Evolutionary conservation across 805 yeast species (phyloP).

Genomic region (Hanseniaspora lindneri): DNA sequence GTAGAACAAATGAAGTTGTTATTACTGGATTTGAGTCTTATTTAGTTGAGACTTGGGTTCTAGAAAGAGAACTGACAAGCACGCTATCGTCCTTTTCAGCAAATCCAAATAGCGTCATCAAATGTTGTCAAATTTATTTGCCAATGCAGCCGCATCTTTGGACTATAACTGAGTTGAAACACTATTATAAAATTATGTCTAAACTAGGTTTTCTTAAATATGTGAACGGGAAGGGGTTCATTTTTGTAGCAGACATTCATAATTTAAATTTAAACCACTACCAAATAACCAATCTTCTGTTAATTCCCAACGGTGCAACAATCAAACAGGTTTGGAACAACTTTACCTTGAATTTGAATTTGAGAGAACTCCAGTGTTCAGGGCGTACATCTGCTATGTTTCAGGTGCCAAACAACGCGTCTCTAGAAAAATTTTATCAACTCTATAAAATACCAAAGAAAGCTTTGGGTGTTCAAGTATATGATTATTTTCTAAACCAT

Average conservation of each 20-base stretch:
- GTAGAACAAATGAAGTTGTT: not conserved
- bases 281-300: conserved; percentile 57
- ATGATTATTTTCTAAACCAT: conserved; percentile 14
- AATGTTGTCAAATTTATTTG: conserved; percentile 49
- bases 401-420: conserved; percentile 61
- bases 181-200: conserved; percentile 53
- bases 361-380: conserved; percentile 67
- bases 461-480: conserved; percentile 23
- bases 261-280: conserved; percentile 39
- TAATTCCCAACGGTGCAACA: conserved; percentile 45
- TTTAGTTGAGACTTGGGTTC: conserved; percentile 90
- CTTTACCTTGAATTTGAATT: conserved; percentile 63
- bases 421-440: conserved; percentile 69
- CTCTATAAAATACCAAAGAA: conserved; percentile 48
- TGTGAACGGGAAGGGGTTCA: conserved; percentile 43
- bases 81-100: conserved; percentile 81
- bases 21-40: conserved; percentile 69
- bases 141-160: conserved; percentile 28
- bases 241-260: conserved; percentile 75
- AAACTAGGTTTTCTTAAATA: conserved; percentile 38
- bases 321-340: conserved; percentile 37
- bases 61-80: conserved; percentile 53
- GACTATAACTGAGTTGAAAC: conserved; percentile 35
- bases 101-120: conserved; percentile 49
- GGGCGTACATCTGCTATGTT: conserved; percentile 71